Base-by-base conservation (phyloP, 1,284 basidiomycete species). In the Leccinum huronense region DNA sequence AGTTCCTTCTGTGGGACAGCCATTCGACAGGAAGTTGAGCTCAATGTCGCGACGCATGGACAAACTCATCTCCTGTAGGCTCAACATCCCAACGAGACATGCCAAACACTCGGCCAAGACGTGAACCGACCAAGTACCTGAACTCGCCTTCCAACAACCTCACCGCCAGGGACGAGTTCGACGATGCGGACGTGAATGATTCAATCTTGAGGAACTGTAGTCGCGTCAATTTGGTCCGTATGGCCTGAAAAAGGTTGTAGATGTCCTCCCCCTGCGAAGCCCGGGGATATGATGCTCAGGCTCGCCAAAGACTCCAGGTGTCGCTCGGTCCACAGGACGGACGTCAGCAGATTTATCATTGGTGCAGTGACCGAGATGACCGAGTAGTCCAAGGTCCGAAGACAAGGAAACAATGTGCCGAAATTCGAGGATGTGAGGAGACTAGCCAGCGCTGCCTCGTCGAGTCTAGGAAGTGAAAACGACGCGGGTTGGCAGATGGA, bases 211-310 rank as follows among this genome's bases (percentile, higher is more conserved):
- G 67, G 6, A 54, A 62, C 61, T 70, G 66, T 58, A 75, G 55
- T 36, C 51, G 56, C 14, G 61, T 63, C n/a, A 65, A 67, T 36
- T 70, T 74, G 33, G 45, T 61, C 14, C 67, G 68, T 60, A 74
- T 67, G 1, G 70, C 67, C 27, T 74, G 64, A 9, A 74, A 67
- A 38, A 76, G 66, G 10, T 64, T 53, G 31, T 70, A 65, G 54
- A 76, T 62, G n/a, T 66, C 63, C 16, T 67, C 61, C 19, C 42
- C 59, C 19, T 62, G 53, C 2, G 66, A 66, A 9, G 71, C 72
- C 60, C 67, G 74, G 74, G 57, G 71, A 72, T 60, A 66, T 66
- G 62, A 74, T 70, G 23, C 64, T 65, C 2, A 74, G 60, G 36
- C 59, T 67, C 9, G 62, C 72, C n/a, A 76, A 58, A 11, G 65